Base-by-base conservation (phyloP, 2,329 filamentous ascomycete genomes). In the Fusarium pseudocircinatum region DNA sequence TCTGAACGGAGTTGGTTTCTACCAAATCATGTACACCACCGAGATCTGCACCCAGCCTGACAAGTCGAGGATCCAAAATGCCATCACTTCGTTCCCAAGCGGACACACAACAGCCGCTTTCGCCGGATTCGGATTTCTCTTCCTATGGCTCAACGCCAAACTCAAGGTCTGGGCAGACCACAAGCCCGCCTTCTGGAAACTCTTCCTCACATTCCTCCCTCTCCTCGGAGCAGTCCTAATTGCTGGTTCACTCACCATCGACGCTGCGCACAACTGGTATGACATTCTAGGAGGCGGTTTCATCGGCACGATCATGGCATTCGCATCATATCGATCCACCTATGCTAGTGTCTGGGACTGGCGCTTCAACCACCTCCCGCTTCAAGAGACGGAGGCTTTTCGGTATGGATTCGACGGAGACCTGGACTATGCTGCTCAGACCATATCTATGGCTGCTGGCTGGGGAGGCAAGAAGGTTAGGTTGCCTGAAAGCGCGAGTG, bases 271-370 rank as follows among this genome's bases (percentile, higher is more conserved):
- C 79, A 89, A 93, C 77, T 91, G 90, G 89, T 93, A 92, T 67
- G 92, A 94, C 68, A 86, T 93, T 46, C 70, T 92, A 1, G 90
- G 87, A 0, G 92, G 92, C 3, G 88, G 86, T 0, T 77, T 86
- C 16, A 92, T 94, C 58, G 92, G 92, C 3, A 88, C 85, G 2
- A 74, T 88, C 46, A 88, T 91, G 80, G 91, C 91, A 0, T 86
- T 93, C 68, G 87, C 86, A 4, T 81, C 87, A 1, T 94, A 93
- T 79, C 85, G 92, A 30, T 90, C 90, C 84, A 87, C 89, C 4
- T 94, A 92, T 73, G 90, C 91, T 0, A 86, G 87, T 4, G 83
- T 94, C 34, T 93, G 91, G 88, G 90, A 94, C 79, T 93, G 90
- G 85, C 83, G 91, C 16, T 91, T 82, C 73, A 90, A 90, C 64